Percentiles rank a stretch among this genome's conserved stretches.
These are phyloP conservation scores for Rachicladosporium sp. DNA, from an alignment of 2,329 filamentous ascomycete genomes.

Conservation along the genomic window DNA sequence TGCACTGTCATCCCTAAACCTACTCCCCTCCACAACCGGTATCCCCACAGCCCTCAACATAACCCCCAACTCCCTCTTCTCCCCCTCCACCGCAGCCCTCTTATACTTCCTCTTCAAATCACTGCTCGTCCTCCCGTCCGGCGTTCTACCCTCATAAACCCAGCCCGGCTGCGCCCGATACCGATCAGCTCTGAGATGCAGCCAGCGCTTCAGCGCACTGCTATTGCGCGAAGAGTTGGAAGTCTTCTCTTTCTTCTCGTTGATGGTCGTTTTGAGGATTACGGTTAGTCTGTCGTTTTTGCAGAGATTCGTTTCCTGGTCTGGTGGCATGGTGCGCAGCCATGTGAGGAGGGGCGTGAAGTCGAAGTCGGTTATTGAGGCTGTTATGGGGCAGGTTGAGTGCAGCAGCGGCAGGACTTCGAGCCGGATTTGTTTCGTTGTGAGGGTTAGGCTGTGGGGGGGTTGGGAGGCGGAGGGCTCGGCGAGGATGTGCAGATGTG, in stretches of 20 bases:
- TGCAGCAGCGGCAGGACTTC: constrained; percentile 22
- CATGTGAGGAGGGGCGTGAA: constrained; percentile 19
- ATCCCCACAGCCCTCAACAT: constrained; percentile 17
- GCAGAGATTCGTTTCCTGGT: constrained; percentile 15
- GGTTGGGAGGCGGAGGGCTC: constrained; percentile 8
- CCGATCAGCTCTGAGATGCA: constrained; percentile 13
- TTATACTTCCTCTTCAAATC: constrained; percentile 18
- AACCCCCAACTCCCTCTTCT: constrained; percentile 16
- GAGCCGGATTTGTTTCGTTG: constrained; percentile 18
- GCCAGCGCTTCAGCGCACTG: constrained; percentile 17
- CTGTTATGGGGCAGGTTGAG: constrained; percentile 16
- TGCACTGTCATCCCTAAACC: no score
- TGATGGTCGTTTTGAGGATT: constrained; percentile 13
- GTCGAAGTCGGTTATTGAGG: constrained; percentile 21
- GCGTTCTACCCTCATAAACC: constrained; percentile 15
- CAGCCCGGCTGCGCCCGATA: constrained; percentile 20
- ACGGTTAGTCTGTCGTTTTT: constrained; percentile 19
- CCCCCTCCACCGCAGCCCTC: constrained; percentile 17
- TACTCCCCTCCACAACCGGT: not conserved
- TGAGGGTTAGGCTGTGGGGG: constrained; percentile 17
- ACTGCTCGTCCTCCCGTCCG: constrained; percentile 16
- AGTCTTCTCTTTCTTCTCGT: constrained; percentile 6
- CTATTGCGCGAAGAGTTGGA: constrained; percentile 8
- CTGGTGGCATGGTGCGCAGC: constrained; percentile 17
- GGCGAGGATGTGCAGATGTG: constrained; percentile 20